phyloP scores from a whole-genome alignment of 768 basidiomycete genomes.

The Lactifluus rugatus region DNA sequence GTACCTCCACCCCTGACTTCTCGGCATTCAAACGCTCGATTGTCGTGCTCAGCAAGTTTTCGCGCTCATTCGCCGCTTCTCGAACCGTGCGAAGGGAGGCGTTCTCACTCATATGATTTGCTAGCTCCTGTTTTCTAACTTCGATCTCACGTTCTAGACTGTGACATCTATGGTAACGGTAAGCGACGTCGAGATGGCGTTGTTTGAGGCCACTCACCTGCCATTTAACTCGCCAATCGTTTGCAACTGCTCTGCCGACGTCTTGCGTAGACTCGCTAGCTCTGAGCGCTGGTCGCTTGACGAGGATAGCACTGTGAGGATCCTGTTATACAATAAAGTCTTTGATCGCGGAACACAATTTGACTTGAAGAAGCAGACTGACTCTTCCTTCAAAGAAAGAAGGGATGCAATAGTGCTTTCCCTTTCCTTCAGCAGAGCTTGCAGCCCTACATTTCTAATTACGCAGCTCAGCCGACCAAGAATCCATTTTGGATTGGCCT shows the following conservation, averaged over 20 bases:
- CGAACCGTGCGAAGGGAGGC: background rate
- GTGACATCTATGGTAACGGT: constrained; percentile 1
- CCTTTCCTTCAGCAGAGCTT: constrained; percentile 13
- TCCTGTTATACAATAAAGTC: background rate
- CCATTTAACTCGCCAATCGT: constrained; percentile 10
- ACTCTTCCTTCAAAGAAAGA: constrained; percentile 16
- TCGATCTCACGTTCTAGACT: constrained; percentile 8
- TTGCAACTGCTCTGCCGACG: constrained; percentile 8
- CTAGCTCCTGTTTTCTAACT: constrained; percentile 7
- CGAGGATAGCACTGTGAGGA: constrained; percentile 7
- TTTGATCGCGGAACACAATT: background rate
- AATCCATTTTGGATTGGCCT: background rate
- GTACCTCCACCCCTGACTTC: constrained; percentile 1
- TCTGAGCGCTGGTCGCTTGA: constrained; percentile 12
- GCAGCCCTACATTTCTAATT: constrained; percentile 14
- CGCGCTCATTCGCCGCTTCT: constrained; percentile 7
- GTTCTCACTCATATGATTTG: background rate
- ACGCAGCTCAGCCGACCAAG: background rate
- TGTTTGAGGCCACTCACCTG: background rate
- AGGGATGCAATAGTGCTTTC: background rate
- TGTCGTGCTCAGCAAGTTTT: background rate
- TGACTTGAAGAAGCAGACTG: background rate
- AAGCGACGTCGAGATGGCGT: background rate
- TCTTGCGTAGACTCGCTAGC: constrained; percentile 4
- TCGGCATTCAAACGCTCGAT: constrained; percentile 8